A percentile compares a stretch with the other conserved stretches of the same genome.
phyloP scores from a whole-genome alignment of 805 yeast species.

The baker's yeast (Saccharomyces cerevisiae) region DNA sequence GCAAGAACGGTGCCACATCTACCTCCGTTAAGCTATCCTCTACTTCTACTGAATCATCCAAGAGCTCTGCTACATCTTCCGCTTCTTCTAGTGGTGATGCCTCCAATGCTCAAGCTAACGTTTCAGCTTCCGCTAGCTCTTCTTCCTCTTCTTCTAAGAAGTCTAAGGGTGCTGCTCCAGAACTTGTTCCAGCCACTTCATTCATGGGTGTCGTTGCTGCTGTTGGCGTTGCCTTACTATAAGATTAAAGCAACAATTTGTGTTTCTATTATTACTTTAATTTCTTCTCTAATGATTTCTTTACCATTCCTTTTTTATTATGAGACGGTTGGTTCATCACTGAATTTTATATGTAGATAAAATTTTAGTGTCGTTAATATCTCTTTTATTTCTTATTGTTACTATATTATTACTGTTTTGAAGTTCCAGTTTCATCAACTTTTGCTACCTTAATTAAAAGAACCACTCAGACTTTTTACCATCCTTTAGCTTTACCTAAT shows the following conservation, averaged over 20 bases:
- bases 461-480: not conserved
- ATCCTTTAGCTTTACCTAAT: not conserved
- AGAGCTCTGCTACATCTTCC: conserved; percentile 22
- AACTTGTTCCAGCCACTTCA: conserved; percentile 32
- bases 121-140: conserved; percentile 1
- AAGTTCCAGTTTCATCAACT: not conserved
- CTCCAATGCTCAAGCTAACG: conserved; percentile 28
- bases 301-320: conserved; percentile 1
- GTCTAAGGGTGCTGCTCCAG: conserved; percentile 31
- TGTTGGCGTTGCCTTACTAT: conserved; percentile 43
- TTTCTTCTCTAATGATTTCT: not conserved
- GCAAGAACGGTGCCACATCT: conserved; percentile 54
- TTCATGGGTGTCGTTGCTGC: conserved; percentile 44
- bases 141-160: conserved; percentile 12
- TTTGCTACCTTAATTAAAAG: not conserved
- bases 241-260: conserved; percentile 16
- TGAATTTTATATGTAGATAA: not conserved
- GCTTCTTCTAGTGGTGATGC: conserved; percentile 34
- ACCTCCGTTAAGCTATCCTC: conserved; percentile 36
- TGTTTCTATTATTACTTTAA: not conserved
- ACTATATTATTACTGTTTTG: not conserved
- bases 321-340: not conserved
- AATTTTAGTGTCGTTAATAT: not conserved
- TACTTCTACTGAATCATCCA: conserved; percentile 21
- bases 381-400: not conserved